Conservation (phyloP, 768 basidiomycete species). For the Tulasnella sp. region DNA sequence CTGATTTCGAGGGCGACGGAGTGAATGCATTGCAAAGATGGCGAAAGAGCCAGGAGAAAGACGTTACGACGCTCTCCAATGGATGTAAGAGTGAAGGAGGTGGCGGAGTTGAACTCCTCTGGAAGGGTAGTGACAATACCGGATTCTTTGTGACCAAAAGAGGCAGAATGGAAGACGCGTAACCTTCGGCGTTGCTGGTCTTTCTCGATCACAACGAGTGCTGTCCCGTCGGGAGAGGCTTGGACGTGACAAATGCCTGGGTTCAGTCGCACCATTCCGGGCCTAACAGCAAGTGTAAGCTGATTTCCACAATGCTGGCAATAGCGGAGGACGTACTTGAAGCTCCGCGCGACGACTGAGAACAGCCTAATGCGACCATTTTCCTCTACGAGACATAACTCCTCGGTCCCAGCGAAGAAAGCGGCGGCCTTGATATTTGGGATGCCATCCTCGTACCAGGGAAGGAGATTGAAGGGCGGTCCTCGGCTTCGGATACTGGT, state of each 20-base stretch:
- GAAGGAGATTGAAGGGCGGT: slow-evolving; percentile 29
- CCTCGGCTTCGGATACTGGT: slow-evolving; percentile 31
- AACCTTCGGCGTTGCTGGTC: slow-evolving; percentile 17
- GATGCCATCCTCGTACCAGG: slow-evolving; percentile 32
- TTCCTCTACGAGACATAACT: slow-evolving; percentile 40
- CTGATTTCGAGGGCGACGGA: slow-evolving; percentile 43
- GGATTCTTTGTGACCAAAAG: slow-evolving; percentile 38
- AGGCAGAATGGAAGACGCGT: slow-evolving; percentile 41
- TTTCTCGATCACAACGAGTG: slow-evolving; percentile 30
- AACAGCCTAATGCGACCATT: slow-evolving; percentile 36
- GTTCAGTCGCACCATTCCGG: too few species aligned
- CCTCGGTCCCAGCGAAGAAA: slow-evolving; percentile 41
- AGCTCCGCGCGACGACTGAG: slow-evolving; percentile 42
- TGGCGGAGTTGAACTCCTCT: slow-evolving; percentile 14
- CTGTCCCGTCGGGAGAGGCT: slow-evolving; percentile 46
- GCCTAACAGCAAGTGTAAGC: neutral
- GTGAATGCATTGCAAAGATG: too few species aligned
- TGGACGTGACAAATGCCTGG: too few species aligned
- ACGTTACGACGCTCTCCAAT: too few species aligned
- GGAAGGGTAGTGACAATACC: slow-evolving; percentile 28
- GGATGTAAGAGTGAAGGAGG: too few species aligned
- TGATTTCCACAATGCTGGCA: neutral
- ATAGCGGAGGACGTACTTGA: slow-evolving; percentile 36
- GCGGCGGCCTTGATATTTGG: slow-evolving; percentile 28
- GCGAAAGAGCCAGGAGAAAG: too few species aligned